These are phyloP conservation scores for Oemleria cerasiformis DNA, from an alignment of 306 rosid species.

Conservation along the genomic window DNA sequence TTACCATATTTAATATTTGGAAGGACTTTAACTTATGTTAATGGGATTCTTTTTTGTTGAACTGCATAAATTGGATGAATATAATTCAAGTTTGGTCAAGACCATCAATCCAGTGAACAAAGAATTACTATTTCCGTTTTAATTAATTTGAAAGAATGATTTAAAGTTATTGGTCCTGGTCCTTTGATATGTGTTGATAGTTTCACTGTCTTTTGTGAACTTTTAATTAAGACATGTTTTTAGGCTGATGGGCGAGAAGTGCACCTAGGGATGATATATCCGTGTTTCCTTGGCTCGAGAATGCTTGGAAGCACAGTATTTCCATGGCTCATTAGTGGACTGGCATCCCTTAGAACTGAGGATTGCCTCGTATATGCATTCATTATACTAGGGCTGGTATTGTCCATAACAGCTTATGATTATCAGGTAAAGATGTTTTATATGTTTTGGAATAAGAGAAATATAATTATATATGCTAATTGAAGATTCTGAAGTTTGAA, in stretches of 20 bases:
- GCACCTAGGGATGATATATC: conserved; percentile 76
- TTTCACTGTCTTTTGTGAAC: neutral
- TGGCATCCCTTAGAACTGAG: conserved; percentile 67
- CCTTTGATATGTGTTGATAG: conserved; percentile 4
- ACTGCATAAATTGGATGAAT: conserved; percentile 7
- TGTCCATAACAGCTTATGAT: conserved; percentile 73
- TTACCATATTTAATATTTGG: neutral
- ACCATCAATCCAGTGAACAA: conserved; percentile 14
- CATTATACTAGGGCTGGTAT: conserved; percentile 50
- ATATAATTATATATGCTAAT: conserved; percentile 15
- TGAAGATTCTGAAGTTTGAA: conserved; percentile 18
- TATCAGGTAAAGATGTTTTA: conserved; percentile 62
- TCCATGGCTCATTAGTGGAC: conserved; percentile 79
- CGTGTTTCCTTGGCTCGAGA: conserved; percentile 78
- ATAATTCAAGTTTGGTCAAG: conserved; percentile 2
- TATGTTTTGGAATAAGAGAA: conserved; percentile 15
- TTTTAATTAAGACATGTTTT: conserved; percentile 26
- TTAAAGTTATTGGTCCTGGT: conserved; percentile 18
- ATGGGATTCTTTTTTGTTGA: neutral
- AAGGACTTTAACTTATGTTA: conserved; percentile 6
- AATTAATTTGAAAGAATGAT: conserved; percentile 1
- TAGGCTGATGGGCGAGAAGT: conserved; percentile 98
- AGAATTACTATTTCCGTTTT: neutral
- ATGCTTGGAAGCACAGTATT: conserved; percentile 88
- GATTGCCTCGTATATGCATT: conserved; percentile 67